A percentile compares a stretch with the other conserved stretches of the same genome.
phyloP scores from a whole-genome alignment of 768 basidiomycete genomes.

The Termitomyces sp. region DNA sequence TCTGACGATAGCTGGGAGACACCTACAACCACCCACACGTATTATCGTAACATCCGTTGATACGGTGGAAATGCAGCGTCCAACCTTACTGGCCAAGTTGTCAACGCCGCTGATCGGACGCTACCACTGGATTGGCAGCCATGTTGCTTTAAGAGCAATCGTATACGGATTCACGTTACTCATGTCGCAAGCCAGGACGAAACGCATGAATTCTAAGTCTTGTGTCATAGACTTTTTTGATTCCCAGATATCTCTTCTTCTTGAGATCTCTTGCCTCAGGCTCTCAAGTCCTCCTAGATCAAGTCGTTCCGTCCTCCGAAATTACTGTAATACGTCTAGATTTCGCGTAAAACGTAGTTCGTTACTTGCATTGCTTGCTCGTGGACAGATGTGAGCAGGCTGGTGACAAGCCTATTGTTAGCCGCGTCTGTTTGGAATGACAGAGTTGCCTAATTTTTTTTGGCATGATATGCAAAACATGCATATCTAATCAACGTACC shows the following conservation, averaged over 20 bases:
- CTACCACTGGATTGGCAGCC: constrained; percentile 1
- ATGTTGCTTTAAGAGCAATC: neutral
- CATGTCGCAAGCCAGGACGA: neutral
- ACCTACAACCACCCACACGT: constrained; percentile 59
- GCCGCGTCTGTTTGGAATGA: neutral
- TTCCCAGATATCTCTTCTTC: neutral
- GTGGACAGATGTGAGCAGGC: neutral
- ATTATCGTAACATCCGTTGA: constrained; percentile 69
- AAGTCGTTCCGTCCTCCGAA: neutral
- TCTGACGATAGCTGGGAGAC: constrained; percentile 71
- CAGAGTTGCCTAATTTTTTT: too few species aligned
- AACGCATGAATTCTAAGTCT: neutral
- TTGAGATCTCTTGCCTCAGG: neutral
- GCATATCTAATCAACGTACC: too few species aligned
- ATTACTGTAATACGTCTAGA: too few species aligned
- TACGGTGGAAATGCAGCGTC: constrained; percentile 54
- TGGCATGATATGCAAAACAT: too few species aligned
- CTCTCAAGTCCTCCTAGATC: neutral
- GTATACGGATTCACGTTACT: neutral
- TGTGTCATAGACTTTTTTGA: neutral
- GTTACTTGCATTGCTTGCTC: neutral
- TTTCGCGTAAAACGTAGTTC: neutral
- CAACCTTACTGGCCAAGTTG: constrained; percentile 33
- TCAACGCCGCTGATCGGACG: constrained; percentile 19
- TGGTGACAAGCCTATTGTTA: neutral